Evolutionary conservation across 2,329 filamentous ascomycete genomes (phyloP).

Genomic region (Colletotrichum incanum): DNA sequence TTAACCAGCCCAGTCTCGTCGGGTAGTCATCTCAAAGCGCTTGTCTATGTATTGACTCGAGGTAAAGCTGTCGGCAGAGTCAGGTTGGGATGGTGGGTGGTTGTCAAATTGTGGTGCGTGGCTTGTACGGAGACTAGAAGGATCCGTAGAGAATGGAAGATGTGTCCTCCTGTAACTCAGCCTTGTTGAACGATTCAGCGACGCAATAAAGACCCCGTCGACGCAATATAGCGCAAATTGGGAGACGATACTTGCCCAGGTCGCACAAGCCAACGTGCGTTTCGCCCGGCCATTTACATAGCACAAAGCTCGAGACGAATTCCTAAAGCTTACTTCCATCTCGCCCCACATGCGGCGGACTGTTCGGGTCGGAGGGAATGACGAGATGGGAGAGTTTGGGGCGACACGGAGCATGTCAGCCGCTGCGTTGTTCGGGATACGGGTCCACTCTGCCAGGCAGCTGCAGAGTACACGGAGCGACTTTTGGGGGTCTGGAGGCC

Average conservation of each 20-base stretch:
- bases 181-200: neutral
- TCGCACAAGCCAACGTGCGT: constrained; percentile 4
- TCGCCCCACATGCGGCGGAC: constrained; percentile 4
- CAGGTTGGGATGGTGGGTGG: neutral
- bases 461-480: neutral
- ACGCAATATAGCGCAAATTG: neutral
- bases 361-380: constrained; percentile 7
- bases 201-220: neutral
- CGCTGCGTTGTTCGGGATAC: constrained; percentile 39
- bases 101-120: neutral
- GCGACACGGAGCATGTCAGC: constrained; percentile 34
- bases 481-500: neutral
- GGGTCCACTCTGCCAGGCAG: constrained; percentile 30
- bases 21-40: neutral
- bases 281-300: neutral
- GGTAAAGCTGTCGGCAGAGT: neutral
- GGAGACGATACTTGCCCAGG: neutral
- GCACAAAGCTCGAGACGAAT: constrained; percentile 6
- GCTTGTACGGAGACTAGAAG: neutral
- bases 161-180: neutral
- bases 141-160: neutral
- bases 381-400: constrained; percentile 22
- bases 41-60: neutral
- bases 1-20: neutral
- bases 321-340: neutral